phyloP scores from a whole-genome alignment of 768 basidiomycete genomes.

The Agrocybe pediades region DNA sequence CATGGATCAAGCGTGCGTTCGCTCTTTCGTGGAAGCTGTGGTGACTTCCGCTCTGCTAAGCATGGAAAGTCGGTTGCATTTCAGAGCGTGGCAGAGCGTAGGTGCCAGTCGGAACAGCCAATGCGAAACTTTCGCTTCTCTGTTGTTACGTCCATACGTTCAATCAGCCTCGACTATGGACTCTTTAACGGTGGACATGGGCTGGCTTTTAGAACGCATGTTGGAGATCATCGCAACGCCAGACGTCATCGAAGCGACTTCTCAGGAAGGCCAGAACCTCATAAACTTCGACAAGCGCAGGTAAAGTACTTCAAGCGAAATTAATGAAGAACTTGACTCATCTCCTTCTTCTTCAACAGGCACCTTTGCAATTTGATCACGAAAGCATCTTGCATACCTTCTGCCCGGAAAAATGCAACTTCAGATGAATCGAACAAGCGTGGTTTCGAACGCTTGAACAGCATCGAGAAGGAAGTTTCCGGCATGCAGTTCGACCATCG shows the following conservation, averaged over 20 bases:
- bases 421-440: slow-evolving; percentile 61
- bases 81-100: slow-evolving; percentile 77
- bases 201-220: slow-evolving; percentile 83
- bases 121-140: slow-evolving; percentile 59
- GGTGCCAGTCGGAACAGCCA: slow-evolving; percentile 60
- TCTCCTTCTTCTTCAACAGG: slow-evolving; percentile 37
- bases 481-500: slow-evolving; percentile 69
- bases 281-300: slow-evolving; percentile 85
- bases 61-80: slow-evolving; percentile 76
- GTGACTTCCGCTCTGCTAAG: slow-evolving; percentile 76
- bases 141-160: slow-evolving; percentile 54
- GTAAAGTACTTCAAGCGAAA: slow-evolving; percentile 44
- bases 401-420: slow-evolving; percentile 41
- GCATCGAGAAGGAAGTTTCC: slow-evolving; percentile 70
- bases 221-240: slow-evolving; percentile 77
- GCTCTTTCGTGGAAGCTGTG: slow-evolving; percentile 82
- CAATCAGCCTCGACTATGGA: slow-evolving; percentile 47
- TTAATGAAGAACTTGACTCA: not conserved
- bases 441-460: slow-evolving; percentile 76
- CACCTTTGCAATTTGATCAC: slow-evolving; percentile 67
- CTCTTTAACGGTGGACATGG: slow-evolving; percentile 71
- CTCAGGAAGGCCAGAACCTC: slow-evolving; percentile 57
- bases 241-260: slow-evolving; percentile 60
- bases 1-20: slow-evolving; percentile 62
- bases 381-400: slow-evolving; percentile 48